A percentile compares a stretch with the other conserved stretches of the same genome.
Evolutionary conservation across 2,329 filamentous ascomycete species (phyloP).

Genomic region (Graphium sp.): DNA sequence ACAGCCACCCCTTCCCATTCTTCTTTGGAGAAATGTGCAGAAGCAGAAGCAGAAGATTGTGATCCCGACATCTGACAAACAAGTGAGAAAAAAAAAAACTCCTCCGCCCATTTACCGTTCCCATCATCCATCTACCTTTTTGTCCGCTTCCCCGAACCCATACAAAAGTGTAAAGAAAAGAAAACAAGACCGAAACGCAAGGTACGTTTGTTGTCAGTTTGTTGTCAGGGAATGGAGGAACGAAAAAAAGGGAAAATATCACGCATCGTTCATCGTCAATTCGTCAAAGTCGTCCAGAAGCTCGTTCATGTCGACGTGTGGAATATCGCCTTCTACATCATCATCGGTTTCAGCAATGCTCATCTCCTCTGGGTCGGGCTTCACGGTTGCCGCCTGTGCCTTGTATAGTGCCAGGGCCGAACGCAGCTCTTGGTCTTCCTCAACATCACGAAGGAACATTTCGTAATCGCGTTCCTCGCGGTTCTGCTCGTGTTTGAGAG

Average conservation of each 20-base stretch:
- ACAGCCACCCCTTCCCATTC: too few species aligned
- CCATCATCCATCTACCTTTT: too few species aligned
- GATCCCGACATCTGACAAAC: too few species aligned
- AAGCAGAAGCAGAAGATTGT: too few species aligned
- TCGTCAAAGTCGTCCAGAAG: slow-evolving; percentile 89
- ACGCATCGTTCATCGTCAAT: slow-evolving; percentile 50
- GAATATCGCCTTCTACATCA: slow-evolving; percentile 47
- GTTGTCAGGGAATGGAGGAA: too few species aligned
- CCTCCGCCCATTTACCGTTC: too few species aligned
- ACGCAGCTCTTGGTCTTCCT: slow-evolving; percentile 82
- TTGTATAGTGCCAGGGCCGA: slow-evolving; percentile 80
- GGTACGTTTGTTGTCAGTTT: too few species aligned
- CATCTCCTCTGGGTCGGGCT: slow-evolving; percentile 43
- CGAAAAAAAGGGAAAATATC: background rate
- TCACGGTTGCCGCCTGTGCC: slow-evolving; percentile 29
- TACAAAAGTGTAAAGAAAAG: background rate
- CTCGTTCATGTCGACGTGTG: slow-evolving; percentile 62
- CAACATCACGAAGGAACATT: slow-evolving; percentile 90
- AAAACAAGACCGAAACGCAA: slow-evolving; percentile 2
- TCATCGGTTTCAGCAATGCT: slow-evolving; percentile 47
- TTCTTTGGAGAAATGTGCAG: too few species aligned
- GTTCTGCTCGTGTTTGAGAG: slow-evolving; percentile 76
- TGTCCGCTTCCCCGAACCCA: too few species aligned
- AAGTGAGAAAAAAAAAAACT: background rate
- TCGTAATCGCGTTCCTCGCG: slow-evolving; percentile 89